Base-by-base conservation (phyloP, 352 stramenopile genomes). In the Globisporangium paroecandrum region DNA sequence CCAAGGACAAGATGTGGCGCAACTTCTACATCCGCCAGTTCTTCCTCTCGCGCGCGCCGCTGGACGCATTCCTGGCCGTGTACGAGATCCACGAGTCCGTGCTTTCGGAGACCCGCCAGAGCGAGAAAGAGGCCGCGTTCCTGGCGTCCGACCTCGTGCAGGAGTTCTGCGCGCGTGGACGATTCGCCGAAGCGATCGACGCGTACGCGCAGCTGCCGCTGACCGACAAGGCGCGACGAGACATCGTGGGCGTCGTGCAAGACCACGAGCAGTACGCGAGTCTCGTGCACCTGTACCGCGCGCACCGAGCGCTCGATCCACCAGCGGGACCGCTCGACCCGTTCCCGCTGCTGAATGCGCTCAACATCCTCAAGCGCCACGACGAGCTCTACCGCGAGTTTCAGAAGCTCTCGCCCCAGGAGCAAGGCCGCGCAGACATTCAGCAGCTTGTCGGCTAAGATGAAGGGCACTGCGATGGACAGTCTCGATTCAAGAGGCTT, bases 11-110 rank as follows among this genome's bases (percentile, higher is more conserved):
- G 55, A 61, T 82, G 58, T 90, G 82, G 82, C 72, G 76, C 18
- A 77, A 81, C 55, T 90, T 86, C 68, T 89, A 83, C 68, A 76
- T 80, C 41, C 78, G 82, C 24, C 81, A 87, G 61, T 90, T 90
- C 62, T 85, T 89, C 55, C 68, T 90, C 4, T 82, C 78, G 0
- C 62, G 66, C 9, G 77, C 80, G 46, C 80, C 80, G 10, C 61
- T 89, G 32, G 58, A 56, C 27, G 65, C 76, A n/a, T 89, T 87
- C 61, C 55, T 89, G 10, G 58, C 64, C 8, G 65, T 76, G 18
- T 77, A 72, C 53, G 71, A 79, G 7, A 46, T 64, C 1, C 73
- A 79, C 63, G 58, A 53, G 10, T 53, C 29, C 5, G 51, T 49
- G 38, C 36, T 58, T 25, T 66, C 24, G 15, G 71, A 47, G 7